Conservation (phyloP, 768 basidiomycete genomes). For the Kwoniella dejecticola region DNA sequence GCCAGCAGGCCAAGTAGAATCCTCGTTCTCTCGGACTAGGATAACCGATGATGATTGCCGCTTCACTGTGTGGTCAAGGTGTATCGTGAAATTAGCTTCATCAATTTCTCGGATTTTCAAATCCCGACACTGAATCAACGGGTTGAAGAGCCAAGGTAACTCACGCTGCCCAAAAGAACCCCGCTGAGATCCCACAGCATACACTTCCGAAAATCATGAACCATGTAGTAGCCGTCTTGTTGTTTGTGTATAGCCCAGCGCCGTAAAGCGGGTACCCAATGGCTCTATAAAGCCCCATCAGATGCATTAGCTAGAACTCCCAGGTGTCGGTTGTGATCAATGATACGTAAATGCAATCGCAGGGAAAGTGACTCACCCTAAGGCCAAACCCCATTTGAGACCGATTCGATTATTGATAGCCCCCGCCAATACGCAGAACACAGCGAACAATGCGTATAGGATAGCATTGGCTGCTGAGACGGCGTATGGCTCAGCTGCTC, state of each 20-base stretch:
- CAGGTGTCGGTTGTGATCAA: neutral
- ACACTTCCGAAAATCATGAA: slow-evolving; percentile 45
- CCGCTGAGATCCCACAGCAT: slow-evolving; percentile 44
- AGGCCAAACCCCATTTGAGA: slow-evolving; percentile 36
- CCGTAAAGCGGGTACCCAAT: slow-evolving; percentile 44
- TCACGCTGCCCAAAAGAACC: slow-evolving; percentile 43
- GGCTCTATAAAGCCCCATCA: neutral
- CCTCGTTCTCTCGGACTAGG: slow-evolving; percentile 42
- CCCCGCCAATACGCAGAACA: slow-evolving; percentile 35
- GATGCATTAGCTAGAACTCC: neutral
- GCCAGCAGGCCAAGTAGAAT: slow-evolving; percentile 47
- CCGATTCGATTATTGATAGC: slow-evolving; percentile 41
- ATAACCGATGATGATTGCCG: slow-evolving; percentile 51
- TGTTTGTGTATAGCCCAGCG: slow-evolving; percentile 47
- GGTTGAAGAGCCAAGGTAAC: slow-evolving; percentile 3
- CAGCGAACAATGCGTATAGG: slow-evolving; percentile 32
- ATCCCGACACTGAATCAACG: no score
- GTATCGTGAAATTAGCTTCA: neutral
- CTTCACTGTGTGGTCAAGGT: slow-evolving; percentile 25
- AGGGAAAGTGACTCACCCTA: slow-evolving; percentile 35
- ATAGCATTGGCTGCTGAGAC: slow-evolving; percentile 41
- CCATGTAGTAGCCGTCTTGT: slow-evolving; percentile 38
- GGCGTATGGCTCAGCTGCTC: slow-evolving; percentile 36
- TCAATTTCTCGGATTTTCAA: no score
- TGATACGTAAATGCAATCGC: no score